Evolutionary conservation across 257 asterid species (phyloP).

Genomic region (Solanum raphanifolium): DNA sequence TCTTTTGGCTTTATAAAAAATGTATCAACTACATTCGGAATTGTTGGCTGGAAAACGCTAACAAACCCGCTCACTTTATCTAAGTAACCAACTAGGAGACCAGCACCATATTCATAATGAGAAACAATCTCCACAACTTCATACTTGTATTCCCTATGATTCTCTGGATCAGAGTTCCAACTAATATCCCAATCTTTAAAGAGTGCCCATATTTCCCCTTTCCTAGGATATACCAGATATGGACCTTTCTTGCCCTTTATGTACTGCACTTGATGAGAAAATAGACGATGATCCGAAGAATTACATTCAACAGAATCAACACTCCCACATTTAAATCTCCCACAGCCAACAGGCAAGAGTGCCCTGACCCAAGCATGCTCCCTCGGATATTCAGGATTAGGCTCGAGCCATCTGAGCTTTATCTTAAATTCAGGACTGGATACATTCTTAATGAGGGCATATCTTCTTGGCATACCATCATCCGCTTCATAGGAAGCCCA

Average conservation of each 20-base stretch:
- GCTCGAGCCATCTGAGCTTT: conserved; percentile 52
- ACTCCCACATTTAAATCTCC: conserved; percentile 33
- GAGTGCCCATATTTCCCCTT: too few species aligned
- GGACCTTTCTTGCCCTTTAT: conserved; percentile 32
- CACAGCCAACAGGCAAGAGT: conserved; percentile 57
- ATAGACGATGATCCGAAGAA: conserved; percentile 9
- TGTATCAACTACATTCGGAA: too few species aligned
- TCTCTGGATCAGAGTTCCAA: too few species aligned
- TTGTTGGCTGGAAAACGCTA: too few species aligned
- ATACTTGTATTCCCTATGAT: too few species aligned
- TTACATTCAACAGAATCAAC: background rate
- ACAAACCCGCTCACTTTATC: too few species aligned
- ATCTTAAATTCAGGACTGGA: conserved; percentile 29
- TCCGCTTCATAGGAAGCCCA: conserved; percentile 67
- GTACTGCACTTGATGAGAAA: conserved; percentile 40
- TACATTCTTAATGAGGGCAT: conserved; percentile 50
- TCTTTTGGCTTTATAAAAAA: too few species aligned
- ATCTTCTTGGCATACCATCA: conserved; percentile 71
- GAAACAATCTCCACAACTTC: too few species aligned
- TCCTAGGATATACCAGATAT: conserved; percentile 12
- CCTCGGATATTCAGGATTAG: conserved; percentile 26
- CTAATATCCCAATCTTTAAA: too few species aligned
- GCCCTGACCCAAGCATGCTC: conserved; percentile 19
- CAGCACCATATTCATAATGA: too few species aligned
- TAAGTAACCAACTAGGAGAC: too few species aligned